Base-by-base conservation (phyloP, 257 asterid species). In the Marsdenia floribunda region DNA sequence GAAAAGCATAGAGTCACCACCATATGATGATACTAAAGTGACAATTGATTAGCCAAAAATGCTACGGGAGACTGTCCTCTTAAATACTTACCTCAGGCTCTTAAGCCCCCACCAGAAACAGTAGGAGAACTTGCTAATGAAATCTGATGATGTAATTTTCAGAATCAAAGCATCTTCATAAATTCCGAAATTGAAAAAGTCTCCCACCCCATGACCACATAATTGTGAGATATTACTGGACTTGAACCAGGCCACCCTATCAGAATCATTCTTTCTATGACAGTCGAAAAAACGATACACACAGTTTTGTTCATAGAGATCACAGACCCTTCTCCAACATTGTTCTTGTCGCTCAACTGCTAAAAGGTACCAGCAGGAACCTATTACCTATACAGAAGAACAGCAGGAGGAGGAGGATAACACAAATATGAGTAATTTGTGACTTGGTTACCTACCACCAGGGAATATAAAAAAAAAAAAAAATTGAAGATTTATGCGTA, bases 81-180 rank as follows among this genome's bases (percentile, higher is more conserved):
- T 50, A 13, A 15, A 29, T 14, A 6, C 8, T 68, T 80, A 85
- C 96, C 96, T 88, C 40, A 90, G 86, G 74, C 74, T 87, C 75
- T 83, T 76, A 15, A 90, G 73, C 9, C 93, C 93, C 96, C 96
- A 90, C 93, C 96, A 88, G 66, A 90, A 82, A 78, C 96, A 85
- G 67, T 88, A 90, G 57, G 83, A 75, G 80, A 84, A 90, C 58
- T 86, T 83, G 68, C 53, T 68, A 59, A 81, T 53, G 72, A 88
- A 88, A 40, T 72, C 82, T 9, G 88, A 70, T 13, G 69, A 75
- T 38, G 86, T 79, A 74, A 90, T 87, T 22, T 73, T 60, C 47
- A 69, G 29, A 38, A 60, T 76, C 63, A 87, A 55, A 6, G 90
- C 87, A 76, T 87, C 91, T 6, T 61, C 46, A n/a, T 85, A 88